Percentiles rank a stretch among this genome's conserved stretches.
These are phyloP conservation scores for Fonsecaea nubica DNA, from an alignment of 2,329 filamentous ascomycete genomes.

Conservation along the genomic window DNA sequence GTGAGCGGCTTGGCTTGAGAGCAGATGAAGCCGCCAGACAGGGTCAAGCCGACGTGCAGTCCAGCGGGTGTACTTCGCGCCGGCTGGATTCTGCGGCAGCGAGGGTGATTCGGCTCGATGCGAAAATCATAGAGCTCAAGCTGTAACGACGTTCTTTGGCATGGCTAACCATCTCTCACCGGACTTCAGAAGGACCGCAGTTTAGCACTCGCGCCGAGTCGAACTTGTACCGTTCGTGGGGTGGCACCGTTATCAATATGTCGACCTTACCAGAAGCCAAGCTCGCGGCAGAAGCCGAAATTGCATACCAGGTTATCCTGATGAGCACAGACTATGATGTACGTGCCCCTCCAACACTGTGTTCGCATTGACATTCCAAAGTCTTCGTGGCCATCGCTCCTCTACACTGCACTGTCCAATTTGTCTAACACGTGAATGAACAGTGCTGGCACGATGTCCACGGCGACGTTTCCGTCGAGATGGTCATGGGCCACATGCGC, in stretches of 20 bases:
- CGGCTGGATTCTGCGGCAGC: background rate
- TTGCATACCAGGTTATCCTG: conserved; percentile 97
- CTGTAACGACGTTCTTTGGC: background rate
- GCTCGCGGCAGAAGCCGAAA: conserved; percentile 92
- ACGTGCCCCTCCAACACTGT: conserved; percentile 12
- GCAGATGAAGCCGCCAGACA: background rate
- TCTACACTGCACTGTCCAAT: background rate
- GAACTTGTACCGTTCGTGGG: conserved; percentile 92
- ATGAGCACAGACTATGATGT: conserved; percentile 97
- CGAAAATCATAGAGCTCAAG: background rate
- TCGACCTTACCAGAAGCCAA: conserved; percentile 93
- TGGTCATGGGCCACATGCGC: conserved; percentile 97
- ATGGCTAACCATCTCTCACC: conserved; percentile 8
- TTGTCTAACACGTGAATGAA: background rate
- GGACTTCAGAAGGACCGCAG: conserved; percentile 78
- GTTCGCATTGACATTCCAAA: background rate
- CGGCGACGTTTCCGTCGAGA: conserved; percentile 89
- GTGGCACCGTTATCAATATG: conserved; percentile 98
- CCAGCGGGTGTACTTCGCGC: background rate
- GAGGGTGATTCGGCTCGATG: background rate
- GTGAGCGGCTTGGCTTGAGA: background rate
- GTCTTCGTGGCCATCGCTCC: background rate
- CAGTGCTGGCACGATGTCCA: conserved; percentile 83
- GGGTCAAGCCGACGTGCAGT: background rate
- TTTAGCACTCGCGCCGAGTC: conserved; percentile 97